Conservation (phyloP, 345 rosid genomes). For the Melaleuca alternifolia region DNA sequence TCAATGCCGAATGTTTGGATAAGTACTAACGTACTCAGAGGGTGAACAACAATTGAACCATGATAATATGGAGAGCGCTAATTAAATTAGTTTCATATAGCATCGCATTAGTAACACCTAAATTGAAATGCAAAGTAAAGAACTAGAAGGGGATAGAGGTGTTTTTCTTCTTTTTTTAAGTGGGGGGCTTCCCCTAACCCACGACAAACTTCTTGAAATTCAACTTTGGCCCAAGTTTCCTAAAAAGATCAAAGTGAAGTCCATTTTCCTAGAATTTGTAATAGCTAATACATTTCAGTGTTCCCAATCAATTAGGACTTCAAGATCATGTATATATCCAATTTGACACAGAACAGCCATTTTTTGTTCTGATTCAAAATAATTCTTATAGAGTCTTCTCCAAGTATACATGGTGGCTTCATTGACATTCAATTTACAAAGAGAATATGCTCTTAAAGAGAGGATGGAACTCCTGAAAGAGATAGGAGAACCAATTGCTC, state of each 20-base stretch:
- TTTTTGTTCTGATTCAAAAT: background rate
- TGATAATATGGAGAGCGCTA: background rate
- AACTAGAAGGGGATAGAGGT: background rate
- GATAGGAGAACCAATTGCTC: background rate
- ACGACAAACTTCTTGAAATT: background rate
- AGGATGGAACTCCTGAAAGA: background rate
- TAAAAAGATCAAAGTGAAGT: background rate
- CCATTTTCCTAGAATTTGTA: background rate
- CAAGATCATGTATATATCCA: background rate
- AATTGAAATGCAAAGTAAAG: background rate
- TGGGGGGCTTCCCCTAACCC: background rate
- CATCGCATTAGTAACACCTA: background rate
- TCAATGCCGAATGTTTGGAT: background rate
- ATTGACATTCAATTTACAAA: background rate
- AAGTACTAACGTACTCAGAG: background rate
- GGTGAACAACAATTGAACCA: background rate
- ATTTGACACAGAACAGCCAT: background rate
- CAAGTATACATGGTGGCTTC: background rate
- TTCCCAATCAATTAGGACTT: background rate
- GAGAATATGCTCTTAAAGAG: background rate
- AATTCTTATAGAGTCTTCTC: background rate
- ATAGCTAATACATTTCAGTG: background rate
- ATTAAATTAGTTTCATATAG: background rate
- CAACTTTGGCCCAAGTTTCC: background rate
- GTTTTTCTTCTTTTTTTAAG: background rate